These are phyloP conservation scores for Fusarium albosuccineum DNA, from an alignment of 2,329 filamentous ascomycete species.

Conservation along the genomic window DNA sequence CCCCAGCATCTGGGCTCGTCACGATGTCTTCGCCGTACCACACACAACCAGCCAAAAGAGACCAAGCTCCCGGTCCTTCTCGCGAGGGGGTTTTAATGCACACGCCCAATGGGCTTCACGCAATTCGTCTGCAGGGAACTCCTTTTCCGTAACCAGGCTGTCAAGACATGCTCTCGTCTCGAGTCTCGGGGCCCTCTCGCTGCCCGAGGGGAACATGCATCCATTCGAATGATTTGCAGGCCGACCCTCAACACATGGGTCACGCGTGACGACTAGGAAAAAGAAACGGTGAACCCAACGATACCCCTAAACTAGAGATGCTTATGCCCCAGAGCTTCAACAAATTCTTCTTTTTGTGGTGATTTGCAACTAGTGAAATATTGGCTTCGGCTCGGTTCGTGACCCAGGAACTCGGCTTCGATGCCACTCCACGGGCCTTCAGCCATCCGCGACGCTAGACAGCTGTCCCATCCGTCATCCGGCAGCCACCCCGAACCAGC, in stretches of 20 bases:
- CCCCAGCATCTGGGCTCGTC: neutral
- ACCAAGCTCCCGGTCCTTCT: neutral
- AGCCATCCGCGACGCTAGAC: constrained; percentile 32
- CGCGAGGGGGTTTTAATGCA: neutral
- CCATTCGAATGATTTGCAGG: neutral
- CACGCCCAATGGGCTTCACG: neutral
- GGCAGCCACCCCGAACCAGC: constrained; percentile 20
- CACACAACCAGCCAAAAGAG: neutral
- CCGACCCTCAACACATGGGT: neutral
- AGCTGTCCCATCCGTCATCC: constrained; percentile 40
- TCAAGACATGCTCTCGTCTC: neutral
- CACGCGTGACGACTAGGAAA: neutral
- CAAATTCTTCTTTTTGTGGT: neutral
- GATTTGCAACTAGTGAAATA: neutral
- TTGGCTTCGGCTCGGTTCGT: constrained; percentile 9
- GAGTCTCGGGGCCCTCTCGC: neutral
- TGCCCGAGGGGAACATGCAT: constrained; percentile 7
- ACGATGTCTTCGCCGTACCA: constrained; percentile 22
- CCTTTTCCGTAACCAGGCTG: neutral
- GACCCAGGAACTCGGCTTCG: constrained; percentile 5
- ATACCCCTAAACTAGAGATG: neutral
- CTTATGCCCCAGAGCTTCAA: neutral
- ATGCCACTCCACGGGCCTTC: neutral
- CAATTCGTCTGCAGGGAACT: constrained; percentile 1
- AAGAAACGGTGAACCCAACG: neutral